A percentile compares a stretch with the other conserved stretches of the same genome.
phyloP scores from a whole-genome alignment of 805 yeast genomes.

The Suhomyces faveliae region DNA sequence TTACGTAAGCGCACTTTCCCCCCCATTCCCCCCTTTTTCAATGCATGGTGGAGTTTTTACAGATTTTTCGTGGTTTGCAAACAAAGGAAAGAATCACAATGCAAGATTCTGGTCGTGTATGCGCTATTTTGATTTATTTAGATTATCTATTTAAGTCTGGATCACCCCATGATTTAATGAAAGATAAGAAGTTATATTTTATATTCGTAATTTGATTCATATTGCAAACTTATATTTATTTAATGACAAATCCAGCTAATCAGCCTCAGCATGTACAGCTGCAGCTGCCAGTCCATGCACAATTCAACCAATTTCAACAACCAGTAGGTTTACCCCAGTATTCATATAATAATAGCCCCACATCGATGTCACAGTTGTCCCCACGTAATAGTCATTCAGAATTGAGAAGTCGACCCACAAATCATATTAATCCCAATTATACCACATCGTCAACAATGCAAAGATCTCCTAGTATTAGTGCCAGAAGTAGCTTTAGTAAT shows the following conservation, averaged over 20 bases:
- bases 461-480: slow-evolving; percentile 12
- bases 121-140: neutral
- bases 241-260: slow-evolving; percentile 2
- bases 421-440: slow-evolving; percentile 7
- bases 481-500: slow-evolving; percentile 6
- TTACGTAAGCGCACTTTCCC: slow-evolving; percentile 2
- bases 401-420: neutral
- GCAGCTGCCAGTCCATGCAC: slow-evolving; percentile 5
- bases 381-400: slow-evolving; percentile 5
- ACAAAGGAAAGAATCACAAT: slow-evolving; percentile 2
- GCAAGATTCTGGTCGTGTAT: slow-evolving; percentile 2
- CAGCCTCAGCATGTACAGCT: slow-evolving; percentile 1
- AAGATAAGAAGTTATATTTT: neutral
- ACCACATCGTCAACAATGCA: slow-evolving; percentile 9
- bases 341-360: neutral
- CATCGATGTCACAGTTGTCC: neutral
- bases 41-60: slow-evolving; percentile 1
- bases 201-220: neutral
- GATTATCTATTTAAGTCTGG: neutral
- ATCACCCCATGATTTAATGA: neutral
- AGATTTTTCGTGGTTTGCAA: slow-evolving; percentile 2
- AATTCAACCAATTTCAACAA: slow-evolving; percentile 4
- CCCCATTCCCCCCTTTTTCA: slow-evolving; percentile 4
- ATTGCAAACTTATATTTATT: neutral
- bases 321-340: slow-evolving; percentile 1